phyloP scores from a whole-genome alignment of 1,139 yeast genomes.

The Yarrowia galli region DNA sequence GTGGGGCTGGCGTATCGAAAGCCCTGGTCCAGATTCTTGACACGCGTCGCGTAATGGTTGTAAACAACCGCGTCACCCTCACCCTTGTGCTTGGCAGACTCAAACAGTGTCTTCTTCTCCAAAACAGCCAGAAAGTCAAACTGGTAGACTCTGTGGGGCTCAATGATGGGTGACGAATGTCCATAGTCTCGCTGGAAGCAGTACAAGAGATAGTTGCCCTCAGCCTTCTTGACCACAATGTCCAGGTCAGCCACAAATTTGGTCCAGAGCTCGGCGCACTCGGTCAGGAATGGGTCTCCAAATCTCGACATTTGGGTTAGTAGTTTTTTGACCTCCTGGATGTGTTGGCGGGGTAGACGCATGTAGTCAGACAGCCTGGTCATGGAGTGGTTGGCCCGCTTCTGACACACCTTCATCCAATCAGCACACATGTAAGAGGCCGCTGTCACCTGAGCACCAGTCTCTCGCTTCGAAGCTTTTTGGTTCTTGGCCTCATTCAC shows the following conservation, averaged over 20 bases:
- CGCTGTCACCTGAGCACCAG: slow-evolving; percentile 7
- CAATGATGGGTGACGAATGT: slow-evolving; percentile 16
- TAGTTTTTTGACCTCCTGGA: slow-evolving; percentile 12
- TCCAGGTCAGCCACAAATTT: slow-evolving; percentile 18
- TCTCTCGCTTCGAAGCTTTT: slow-evolving; percentile 1
- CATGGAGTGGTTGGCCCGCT: slow-evolving; percentile 7
- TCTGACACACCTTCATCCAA: slow-evolving; percentile 15
- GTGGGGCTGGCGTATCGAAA: slow-evolving; percentile 12
- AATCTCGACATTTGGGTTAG: slow-evolving; percentile 23
- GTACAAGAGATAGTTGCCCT: slow-evolving; percentile 16
- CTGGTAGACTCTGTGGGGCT: slow-evolving; percentile 19
- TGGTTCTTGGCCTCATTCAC: slow-evolving; percentile 23
- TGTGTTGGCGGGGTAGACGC: slow-evolving; percentile 11
- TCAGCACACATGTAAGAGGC: slow-evolving; percentile 26
- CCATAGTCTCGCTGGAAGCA: slow-evolving; percentile 27
- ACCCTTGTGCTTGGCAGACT: slow-evolving; percentile 16
- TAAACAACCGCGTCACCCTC: slow-evolving; percentile 14
- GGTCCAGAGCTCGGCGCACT: slow-evolving; percentile 14
- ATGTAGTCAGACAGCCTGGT: slow-evolving; percentile 18
- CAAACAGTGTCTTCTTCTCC: slow-evolving; percentile 21
- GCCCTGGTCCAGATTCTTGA: slow-evolving; percentile 18
- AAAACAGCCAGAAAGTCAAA: slow-evolving; percentile 10
- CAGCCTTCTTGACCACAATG: slow-evolving; percentile 14
- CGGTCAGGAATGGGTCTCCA: slow-evolving; percentile 23
- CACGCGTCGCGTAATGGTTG: background rate